Conservation (phyloP, 768 basidiomycete genomes). For the Gymnopilus dilepis region DNA sequence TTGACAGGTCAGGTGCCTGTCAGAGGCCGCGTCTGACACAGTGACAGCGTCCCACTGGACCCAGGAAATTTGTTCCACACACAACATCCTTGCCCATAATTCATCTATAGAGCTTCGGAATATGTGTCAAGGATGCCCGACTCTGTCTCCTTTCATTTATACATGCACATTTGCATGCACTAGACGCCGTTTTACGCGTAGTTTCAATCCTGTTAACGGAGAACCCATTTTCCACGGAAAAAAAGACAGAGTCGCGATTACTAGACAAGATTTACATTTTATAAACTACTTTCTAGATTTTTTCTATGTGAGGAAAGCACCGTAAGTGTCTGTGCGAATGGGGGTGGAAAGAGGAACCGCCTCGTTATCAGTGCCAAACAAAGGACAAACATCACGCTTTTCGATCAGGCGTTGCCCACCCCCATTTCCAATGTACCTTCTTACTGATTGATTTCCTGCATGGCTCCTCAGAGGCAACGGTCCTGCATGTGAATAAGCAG, state of each 20-base stretch:
- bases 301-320: neutral
- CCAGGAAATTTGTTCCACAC: neutral
- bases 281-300: neutral
- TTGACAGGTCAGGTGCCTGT: neutral
- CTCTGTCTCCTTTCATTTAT: neutral
- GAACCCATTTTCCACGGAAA: too few species aligned
- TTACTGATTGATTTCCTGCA: too few species aligned
- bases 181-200: neutral
- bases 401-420: neutral
- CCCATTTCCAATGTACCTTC: too few species aligned
- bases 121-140: neutral
- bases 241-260: too few species aligned
- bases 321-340: neutral
- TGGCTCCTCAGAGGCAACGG: too few species aligned
- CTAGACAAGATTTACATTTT: too few species aligned
- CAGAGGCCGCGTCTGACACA: neutral
- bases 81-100: neutral
- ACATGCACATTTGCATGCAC: neutral
- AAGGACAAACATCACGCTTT: slow-evolving; percentile 6
- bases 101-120: neutral
- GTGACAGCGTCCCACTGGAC: neutral
- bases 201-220: too few species aligned
- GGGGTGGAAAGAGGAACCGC: neutral
- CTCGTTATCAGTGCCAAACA: slow-evolving; percentile 5
- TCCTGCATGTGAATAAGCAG: too few species aligned